phyloP scores from a whole-genome alignment of 371 early-diverging fungal genomes.

The Lichtheimia corymbifera region DNA sequence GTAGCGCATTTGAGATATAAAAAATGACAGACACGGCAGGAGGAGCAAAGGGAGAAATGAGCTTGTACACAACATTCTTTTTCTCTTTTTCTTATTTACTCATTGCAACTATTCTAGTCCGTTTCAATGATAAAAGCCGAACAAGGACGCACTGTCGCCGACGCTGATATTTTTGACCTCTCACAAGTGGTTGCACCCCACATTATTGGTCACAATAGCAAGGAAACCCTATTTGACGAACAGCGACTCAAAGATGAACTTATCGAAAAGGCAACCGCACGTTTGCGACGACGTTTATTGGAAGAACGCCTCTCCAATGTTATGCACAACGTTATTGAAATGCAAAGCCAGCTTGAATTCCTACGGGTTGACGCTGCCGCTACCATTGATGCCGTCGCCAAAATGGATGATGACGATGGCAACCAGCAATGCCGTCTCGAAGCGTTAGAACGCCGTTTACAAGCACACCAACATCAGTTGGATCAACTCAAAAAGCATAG shows the following conservation, averaged over 20 bases:
- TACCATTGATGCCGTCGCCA: conserved; percentile 30
- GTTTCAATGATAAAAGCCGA: not conserved
- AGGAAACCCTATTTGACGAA: not conserved
- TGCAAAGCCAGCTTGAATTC: conserved; percentile 30
- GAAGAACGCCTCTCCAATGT: conserved; percentile 31
- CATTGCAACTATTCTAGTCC: not conserved
- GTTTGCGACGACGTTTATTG: conserved; percentile 25
- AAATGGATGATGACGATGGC: conserved; percentile 14
- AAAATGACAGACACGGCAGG: no score
- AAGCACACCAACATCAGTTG: conserved; percentile 17
- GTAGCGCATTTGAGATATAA: no score
- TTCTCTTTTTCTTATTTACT: not conserved
- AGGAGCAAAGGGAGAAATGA: no score
- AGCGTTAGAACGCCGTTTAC: conserved; percentile 35
- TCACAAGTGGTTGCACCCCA: conserved; percentile 2
- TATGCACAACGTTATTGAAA: conserved; percentile 21
- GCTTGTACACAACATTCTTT: not conserved
- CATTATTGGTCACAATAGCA: not conserved
- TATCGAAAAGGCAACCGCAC: conserved; percentile 22
- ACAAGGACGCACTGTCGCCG: conserved; percentile 7
- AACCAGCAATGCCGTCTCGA: conserved; percentile 30
- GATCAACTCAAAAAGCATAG: conserved; percentile 8
- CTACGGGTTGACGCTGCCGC: conserved; percentile 31
- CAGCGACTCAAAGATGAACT: conserved; percentile 16
- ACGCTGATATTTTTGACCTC: conserved; percentile 14